These are phyloP conservation scores for Drosera spatulata DNA, from an alignment of 179 eudicot species.

Conservation along the genomic window DNA sequence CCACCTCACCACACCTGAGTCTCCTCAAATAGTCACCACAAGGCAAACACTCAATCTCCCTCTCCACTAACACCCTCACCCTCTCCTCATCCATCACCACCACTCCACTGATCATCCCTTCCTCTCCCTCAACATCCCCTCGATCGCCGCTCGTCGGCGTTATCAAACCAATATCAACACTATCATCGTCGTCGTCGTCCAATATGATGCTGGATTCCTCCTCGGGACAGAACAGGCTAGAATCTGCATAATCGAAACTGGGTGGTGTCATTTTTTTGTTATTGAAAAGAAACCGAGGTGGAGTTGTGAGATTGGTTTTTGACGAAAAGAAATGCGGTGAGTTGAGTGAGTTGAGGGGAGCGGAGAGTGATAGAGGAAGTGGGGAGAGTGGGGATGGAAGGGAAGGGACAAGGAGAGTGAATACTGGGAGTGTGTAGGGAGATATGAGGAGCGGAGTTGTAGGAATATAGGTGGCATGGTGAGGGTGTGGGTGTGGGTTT, in stretches of 20 bases:
- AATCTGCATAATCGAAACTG: conserved; percentile 42
- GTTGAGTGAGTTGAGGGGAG: neutral
- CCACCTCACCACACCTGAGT: conserved; percentile 49
- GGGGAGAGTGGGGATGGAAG: neutral
- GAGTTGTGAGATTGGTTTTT: neutral
- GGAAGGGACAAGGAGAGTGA: neutral
- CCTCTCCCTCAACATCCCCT: conserved; percentile 9
- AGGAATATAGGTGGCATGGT: neutral
- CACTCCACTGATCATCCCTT: conserved; percentile 11
- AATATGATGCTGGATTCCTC: conserved; percentile 31
- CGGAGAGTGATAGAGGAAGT: neutral
- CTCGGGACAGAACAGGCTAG: conserved; percentile 54
- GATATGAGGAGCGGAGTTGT: neutral
- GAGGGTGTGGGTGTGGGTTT: too few species aligned
- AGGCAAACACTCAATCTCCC: conserved; percentile 38
- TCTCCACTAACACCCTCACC: conserved; percentile 29
- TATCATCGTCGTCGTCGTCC: conserved; percentile 18
- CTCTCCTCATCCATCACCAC: conserved; percentile 42
- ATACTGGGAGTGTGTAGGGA: neutral
- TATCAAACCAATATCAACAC: neutral
- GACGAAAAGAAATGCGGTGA: neutral
- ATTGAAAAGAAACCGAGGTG: neutral
- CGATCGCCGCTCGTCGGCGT: conserved; percentile 3
- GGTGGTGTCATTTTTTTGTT: conserved; percentile 30
- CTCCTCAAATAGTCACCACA: conserved; percentile 41